These are phyloP conservation scores for Skeletonema potamos DNA, from an alignment of 108 stramenopile genomes.

Conservation along the genomic window DNA sequence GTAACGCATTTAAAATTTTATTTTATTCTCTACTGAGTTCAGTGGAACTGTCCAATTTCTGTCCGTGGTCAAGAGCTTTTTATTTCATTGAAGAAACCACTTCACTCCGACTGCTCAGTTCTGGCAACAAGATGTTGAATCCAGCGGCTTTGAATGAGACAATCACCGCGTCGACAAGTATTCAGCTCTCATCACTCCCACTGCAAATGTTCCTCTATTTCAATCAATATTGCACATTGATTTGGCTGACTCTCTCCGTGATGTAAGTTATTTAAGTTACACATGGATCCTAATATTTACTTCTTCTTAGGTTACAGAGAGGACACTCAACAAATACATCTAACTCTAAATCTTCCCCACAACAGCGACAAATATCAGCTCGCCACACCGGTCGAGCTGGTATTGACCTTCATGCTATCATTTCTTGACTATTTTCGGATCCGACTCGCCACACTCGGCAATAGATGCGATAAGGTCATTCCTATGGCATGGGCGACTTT, in stretches of 20 bases:
- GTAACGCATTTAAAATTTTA: background rate
- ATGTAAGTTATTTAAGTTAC: too few relatives aligned
- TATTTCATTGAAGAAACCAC: too few relatives aligned
- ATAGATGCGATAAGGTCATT: constrained; percentile 63
- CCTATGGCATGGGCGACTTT: constrained; percentile 57
- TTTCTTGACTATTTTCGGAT: constrained; percentile 53
- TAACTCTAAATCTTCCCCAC: background rate
- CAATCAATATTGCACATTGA: constrained; percentile 50
- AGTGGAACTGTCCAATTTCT: too few relatives aligned
- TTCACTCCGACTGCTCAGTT: too few relatives aligned
- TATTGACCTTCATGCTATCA: constrained; percentile 48
- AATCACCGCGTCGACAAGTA: background rate
- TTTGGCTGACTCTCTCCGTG: constrained; percentile 53
- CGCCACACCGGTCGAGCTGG: constrained; percentile 30
- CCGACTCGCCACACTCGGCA: constrained; percentile 58
- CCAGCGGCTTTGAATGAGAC: background rate
- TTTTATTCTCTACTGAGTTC: too few relatives aligned
- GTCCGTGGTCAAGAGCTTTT: too few relatives aligned
- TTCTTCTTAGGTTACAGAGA: background rate
- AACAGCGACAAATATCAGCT: too few relatives aligned
- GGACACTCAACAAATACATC: background rate
- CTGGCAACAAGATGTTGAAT: background rate
- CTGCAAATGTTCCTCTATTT: constrained; percentile 63
- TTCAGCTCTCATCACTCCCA: constrained; percentile 55
- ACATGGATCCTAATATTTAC: too few relatives aligned